Evolutionary conservation across 2,329 filamentous ascomycete genomes (phyloP), one percentile per base, ranked within the genome.

Genomic region (Hypoxylon sp.): DNA sequence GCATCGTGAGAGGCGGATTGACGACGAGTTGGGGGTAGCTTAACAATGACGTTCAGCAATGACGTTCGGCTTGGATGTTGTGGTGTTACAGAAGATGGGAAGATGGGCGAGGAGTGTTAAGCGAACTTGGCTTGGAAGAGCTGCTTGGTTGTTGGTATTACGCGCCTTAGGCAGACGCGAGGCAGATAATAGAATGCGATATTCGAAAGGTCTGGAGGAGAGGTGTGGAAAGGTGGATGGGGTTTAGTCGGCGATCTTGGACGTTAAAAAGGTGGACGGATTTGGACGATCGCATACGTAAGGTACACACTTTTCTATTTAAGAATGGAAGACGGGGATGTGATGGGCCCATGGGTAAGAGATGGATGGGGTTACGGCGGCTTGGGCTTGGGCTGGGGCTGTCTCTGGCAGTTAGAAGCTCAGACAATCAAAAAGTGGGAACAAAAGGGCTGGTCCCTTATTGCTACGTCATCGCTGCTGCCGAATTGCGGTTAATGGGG

Each of bases 1-100:
- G 96, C 95, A 99, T 99, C 64, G 70, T 84, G 82, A 66, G 58
- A 64, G 56, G 25, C 37, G 31, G 22, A 59, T 61, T 60, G 54
- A 50, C 31, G 22, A 50, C 10, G 42, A 54, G 27, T 61, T 6
- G 57, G 6, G 8, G n/a, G 40, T 14, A n/a, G 49, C 31, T 22
- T 33, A 59, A 33, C 8, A 33, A 60, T 59, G 49, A 61, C 10
- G 63, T 54, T 27, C 40, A 60, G 58, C 8, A 33, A 60, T 59
- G 49, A 61, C 10, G 63, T 54, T 27, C 40, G 57, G 58, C 30
- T 59, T 10, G 40, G 51, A 58, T 49, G 48, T 13, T 14, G 30
- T 37, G 14, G 22, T 46, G 48, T 46, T 44, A 46, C 33, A 30
- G 17, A 27, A 35, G 35, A 50, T 25, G 33, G 31, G 25, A 27